Evolutionary conservation across 768 basidiomycete genomes (phyloP).

Genomic region (Porpolomopsis calyptriformis): DNA sequence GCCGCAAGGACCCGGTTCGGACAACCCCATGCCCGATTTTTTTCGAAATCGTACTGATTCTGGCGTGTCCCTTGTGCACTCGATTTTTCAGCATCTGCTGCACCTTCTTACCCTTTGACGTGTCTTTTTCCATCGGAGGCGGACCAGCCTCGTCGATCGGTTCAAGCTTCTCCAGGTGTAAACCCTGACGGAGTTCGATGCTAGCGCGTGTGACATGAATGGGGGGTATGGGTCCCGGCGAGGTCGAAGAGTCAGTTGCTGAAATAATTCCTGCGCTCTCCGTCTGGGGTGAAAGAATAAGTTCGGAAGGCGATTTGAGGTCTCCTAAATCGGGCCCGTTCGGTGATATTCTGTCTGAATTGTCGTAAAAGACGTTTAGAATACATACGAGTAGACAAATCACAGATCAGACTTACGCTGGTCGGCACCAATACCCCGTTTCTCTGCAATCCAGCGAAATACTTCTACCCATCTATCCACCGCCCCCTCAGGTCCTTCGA

Average conservation of each 20-base stretch:
- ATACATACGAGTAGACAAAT: neutral
- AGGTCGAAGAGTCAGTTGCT: neutral
- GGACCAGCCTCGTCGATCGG: neutral
- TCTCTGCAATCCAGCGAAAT: constrained; percentile 76
- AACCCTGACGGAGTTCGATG: neutral
- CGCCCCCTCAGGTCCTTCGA: constrained; percentile 79
- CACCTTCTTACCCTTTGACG: constrained; percentile 58
- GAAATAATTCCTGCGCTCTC: neutral
- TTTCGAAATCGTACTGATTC: constrained; percentile 66
- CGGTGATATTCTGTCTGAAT: constrained; percentile 7
- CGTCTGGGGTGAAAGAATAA: constrained; percentile 10
- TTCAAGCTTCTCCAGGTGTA: neutral
- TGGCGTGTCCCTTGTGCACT: constrained; percentile 62
- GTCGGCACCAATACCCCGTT: constrained; percentile 22
- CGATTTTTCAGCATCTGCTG: constrained; percentile 65
- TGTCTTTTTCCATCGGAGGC: constrained; percentile 22
- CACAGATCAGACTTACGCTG: constrained; percentile 9
- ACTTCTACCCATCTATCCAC: constrained; percentile 73
- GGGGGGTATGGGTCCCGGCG: neutral
- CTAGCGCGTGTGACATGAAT: neutral
- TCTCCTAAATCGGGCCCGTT: constrained; percentile 18
- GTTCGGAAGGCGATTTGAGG: constrained; percentile 20
- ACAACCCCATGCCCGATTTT: constrained; percentile 66
- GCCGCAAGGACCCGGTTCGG: constrained; percentile 42
- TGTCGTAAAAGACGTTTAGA: constrained; percentile 19